phyloP scores from a whole-genome alignment of 129 eudicot genomes.

The Helianthus tuberosus region DNA sequence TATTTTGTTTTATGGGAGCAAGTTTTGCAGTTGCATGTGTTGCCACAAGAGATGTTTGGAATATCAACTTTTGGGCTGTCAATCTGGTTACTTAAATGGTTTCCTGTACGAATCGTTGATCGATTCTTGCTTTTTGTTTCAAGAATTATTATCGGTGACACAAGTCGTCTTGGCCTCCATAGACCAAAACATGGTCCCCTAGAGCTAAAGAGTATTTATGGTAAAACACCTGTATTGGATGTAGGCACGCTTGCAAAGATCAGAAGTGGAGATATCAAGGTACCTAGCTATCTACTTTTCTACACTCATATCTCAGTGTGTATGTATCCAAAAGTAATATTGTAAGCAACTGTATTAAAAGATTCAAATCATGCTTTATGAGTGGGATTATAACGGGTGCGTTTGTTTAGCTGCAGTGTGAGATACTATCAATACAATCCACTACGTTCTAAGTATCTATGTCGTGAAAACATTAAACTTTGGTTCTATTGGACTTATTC shows the following conservation, averaged over 20 bases:
- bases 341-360: neutral
- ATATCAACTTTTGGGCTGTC: constrained; percentile 63
- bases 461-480: neutral
- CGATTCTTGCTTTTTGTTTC: constrained; percentile 53
- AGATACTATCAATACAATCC: neutral
- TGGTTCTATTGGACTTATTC: neutral
- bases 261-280: constrained; percentile 54
- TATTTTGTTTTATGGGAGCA: constrained; percentile 13
- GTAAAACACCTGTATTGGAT: constrained; percentile 70
- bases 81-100: constrained; percentile 58
- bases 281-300: constrained; percentile 7
- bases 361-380: neutral
- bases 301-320: neutral
- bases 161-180: constrained; percentile 43
- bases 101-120: constrained; percentile 54
- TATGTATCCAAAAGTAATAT: neutral
- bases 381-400: too few relatives aligned
- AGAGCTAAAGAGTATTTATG: constrained; percentile 43
- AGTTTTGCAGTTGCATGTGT: constrained; percentile 59
- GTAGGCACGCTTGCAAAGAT: constrained; percentile 64
- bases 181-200: constrained; percentile 68
- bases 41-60: constrained; percentile 66
- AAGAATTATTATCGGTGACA: constrained; percentile 49
- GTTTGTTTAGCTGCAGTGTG: too few relatives aligned
- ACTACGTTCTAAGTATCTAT: neutral